Base-by-base conservation (phyloP, 139 green algal species). In the Yamagishiella unicocca region DNA sequence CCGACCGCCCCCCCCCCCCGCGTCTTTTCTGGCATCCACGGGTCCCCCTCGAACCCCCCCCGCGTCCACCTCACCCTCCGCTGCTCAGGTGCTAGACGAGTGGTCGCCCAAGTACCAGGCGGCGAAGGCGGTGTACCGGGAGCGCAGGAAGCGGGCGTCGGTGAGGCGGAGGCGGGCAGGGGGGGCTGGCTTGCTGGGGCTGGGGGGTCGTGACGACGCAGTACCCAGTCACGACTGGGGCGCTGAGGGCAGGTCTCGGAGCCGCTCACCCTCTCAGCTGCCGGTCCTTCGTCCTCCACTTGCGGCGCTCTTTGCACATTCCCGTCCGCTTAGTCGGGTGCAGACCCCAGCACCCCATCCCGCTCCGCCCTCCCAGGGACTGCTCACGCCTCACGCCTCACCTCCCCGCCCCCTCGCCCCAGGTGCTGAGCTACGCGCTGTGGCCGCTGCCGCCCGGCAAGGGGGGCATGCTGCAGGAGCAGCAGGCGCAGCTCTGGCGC, bases 61-160 rank as follows among this genome's bases (percentile, higher is more conserved):
- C 17, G 6, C 19, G n/a, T 22, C 22, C 58, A 14, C 6, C 58
- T 6, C 14, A 6, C 58, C 19, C 35, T 5, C 31, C 24, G 73
- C 87, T 33, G 81, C 82, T 10, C 89, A 94, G 40, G 88, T 96
- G 62, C 83, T 99, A 45, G 95, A 96, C 37, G 97, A 99, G 89
- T 95, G 95, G 88, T 88, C 95, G 40, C 94, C 95, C 1, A 89
- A 90, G 24, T 97, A 96, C 92, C 87, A 95, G 55, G 91, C 93
- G 27, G 95, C 93, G 2, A 89, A 87, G 43, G 86, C 85, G 27
- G 81, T 90, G 25, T 95, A 91, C 55, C 78, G 86, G 2, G 93
- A 97, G 27, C 91, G 95, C 6, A 90, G 73, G 46, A 72, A 82
- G 21, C 89, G 89, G 43, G 67, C 94, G 73, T 92, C 95, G 58